Evolutionary conservation across 345 rosid genomes (phyloP).

Genomic region (Camelina neglecta): DNA sequence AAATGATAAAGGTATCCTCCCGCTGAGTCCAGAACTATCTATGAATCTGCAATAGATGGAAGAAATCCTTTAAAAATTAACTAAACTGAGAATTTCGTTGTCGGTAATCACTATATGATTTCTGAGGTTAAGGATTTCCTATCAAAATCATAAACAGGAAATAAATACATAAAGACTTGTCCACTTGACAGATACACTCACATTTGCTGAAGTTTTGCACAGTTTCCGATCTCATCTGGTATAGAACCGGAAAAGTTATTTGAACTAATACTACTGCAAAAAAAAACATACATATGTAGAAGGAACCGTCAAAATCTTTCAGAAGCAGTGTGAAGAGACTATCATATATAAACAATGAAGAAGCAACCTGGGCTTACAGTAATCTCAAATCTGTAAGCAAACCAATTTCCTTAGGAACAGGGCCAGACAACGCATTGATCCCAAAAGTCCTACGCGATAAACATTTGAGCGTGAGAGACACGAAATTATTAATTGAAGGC

Average conservation of each 20-base stretch:
- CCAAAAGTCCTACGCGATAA: slow-evolving; percentile 52
- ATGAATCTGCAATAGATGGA: slow-evolving; percentile 50
- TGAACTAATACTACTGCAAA: slow-evolving; percentile 49
- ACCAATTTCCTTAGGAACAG: slow-evolving; percentile 73
- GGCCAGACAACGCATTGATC: slow-evolving; percentile 64
- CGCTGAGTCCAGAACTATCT: slow-evolving; percentile 63
- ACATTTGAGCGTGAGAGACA: background rate
- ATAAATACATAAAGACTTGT: background rate
- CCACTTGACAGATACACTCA: slow-evolving; percentile 45
- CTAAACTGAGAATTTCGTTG: background rate
- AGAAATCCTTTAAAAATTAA: background rate
- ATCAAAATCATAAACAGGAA: background rate
- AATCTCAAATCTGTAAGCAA: slow-evolving; percentile 53
- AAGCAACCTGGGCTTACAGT: slow-evolving; percentile 53
- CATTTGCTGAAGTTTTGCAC: slow-evolving; percentile 56
- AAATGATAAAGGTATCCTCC: slow-evolving; percentile 60
- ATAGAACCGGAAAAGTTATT: slow-evolving; percentile 77
- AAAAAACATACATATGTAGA: background rate
- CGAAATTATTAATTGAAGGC: background rate
- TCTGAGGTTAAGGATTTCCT: background rate
- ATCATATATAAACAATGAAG: slow-evolving; percentile 9
- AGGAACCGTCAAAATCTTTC: slow-evolving; percentile 5
- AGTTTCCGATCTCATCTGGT: slow-evolving; percentile 66
- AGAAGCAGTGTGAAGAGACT: background rate
- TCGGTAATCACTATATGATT: background rate